These are phyloP conservation scores for Acacia confusa DNA, from an alignment of 306 rosid genomes.

Conservation along the genomic window DNA sequence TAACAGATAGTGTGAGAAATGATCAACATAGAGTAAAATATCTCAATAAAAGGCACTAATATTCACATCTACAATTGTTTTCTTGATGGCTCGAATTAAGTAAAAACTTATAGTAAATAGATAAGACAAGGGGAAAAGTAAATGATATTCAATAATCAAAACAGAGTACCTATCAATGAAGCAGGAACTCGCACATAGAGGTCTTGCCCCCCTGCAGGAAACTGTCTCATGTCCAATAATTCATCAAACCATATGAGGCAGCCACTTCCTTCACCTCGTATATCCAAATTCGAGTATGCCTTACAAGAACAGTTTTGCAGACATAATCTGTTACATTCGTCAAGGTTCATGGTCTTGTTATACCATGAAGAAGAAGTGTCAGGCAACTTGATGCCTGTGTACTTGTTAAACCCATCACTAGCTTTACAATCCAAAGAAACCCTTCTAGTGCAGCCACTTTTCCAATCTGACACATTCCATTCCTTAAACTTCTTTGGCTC, in stretches of 20 bases:
- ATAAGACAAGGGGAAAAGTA: background rate
- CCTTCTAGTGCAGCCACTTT: background rate
- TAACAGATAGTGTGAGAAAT: background rate
- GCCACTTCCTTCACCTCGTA: slow-evolving; percentile 9
- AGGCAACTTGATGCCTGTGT: slow-evolving; percentile 10
- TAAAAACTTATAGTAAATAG: background rate
- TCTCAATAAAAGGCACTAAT: background rate
- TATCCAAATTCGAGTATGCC: slow-evolving; percentile 13
- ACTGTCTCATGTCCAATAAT: slow-evolving; percentile 2
- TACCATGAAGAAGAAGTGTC: slow-evolving; percentile 39
- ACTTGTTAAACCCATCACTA: slow-evolving; percentile 16
- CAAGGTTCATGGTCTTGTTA: background rate
- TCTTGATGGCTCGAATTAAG: background rate
- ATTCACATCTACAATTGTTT: background rate
- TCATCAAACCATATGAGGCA: slow-evolving; percentile 22
- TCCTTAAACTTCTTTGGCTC: background rate
- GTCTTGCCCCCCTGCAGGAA: slow-evolving; percentile 17
- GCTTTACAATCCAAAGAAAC: background rate
- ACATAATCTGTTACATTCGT: slow-evolving; percentile 25
- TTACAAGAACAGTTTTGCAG: slow-evolving; percentile 21
- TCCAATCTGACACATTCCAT: slow-evolving; percentile 27
- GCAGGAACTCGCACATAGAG: slow-evolving; percentile 31
- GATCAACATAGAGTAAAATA: background rate
- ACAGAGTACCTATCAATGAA: slow-evolving; percentile 30
- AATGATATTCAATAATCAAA: background rate